Evolutionary conservation across 2,329 filamentous ascomycete genomes (phyloP).

Genomic region (Alternaria alternata): DNA sequence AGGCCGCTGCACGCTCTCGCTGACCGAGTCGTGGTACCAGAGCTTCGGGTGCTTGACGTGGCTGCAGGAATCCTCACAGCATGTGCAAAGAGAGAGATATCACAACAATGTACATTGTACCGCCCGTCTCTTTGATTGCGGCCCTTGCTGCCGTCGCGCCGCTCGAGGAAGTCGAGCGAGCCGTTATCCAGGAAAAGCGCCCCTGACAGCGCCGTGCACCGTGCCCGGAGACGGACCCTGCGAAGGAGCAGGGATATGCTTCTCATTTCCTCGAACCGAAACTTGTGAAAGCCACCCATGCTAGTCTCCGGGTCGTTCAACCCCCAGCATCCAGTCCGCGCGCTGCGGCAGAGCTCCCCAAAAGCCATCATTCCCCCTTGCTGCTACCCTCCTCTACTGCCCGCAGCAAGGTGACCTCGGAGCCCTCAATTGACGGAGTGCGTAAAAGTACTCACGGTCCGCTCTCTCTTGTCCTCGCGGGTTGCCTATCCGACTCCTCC

Average conservation of each 20-base stretch:
- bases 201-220: slow-evolving; percentile 42
- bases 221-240: slow-evolving; percentile 38
- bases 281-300: slow-evolving; percentile 43
- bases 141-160: slow-evolving; percentile 16
- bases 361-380: slow-evolving; percentile 48
- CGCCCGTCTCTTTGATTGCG: slow-evolving; percentile 18
- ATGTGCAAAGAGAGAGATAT: background rate
- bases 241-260: slow-evolving; percentile 41
- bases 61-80: slow-evolving; percentile 9
- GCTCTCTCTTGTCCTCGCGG: slow-evolving; percentile 21
- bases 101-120: slow-evolving; percentile 8
- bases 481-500: slow-evolving; percentile 26
- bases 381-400: slow-evolving; percentile 48
- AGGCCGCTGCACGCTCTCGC: slow-evolving; percentile 17
- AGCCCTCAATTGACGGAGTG: slow-evolving; percentile 38
- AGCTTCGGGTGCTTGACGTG: slow-evolving; percentile 15
- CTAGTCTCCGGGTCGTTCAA: slow-evolving; percentile 41
- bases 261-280: slow-evolving; percentile 49
- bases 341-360: slow-evolving; percentile 44
- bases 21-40: slow-evolving; percentile 38
- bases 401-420: slow-evolving; percentile 49
- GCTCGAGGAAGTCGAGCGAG: slow-evolving; percentile 12
- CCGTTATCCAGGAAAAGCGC: slow-evolving; percentile 28
- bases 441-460: slow-evolving; percentile 31
- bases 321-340: slow-evolving; percentile 43